These are phyloP conservation scores for Starmerella bacillaris DNA, from an alignment of 805 yeast species.

Conservation along the genomic window DNA sequence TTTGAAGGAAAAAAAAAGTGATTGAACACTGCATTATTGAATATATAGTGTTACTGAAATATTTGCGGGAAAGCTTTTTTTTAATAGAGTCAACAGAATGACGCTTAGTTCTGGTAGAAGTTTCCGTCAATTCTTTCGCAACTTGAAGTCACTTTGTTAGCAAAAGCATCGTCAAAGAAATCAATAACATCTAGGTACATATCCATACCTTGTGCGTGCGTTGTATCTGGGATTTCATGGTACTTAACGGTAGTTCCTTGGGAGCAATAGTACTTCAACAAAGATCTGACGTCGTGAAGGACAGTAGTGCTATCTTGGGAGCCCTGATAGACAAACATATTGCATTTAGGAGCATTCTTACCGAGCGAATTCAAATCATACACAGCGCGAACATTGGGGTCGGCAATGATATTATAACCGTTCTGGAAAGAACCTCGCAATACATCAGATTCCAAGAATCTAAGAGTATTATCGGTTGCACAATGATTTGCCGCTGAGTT, in stretches of 20 bases:
- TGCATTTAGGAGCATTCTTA: conserved; percentile 13
- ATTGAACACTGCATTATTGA: too few species aligned
- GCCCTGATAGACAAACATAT: conserved; percentile 18
- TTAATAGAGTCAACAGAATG: too few species aligned
- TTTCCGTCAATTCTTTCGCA: conserved; percentile 1
- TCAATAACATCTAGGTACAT: conserved; percentile 5
- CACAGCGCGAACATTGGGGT: conserved; percentile 8
- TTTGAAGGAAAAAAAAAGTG: too few species aligned
- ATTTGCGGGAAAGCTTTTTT: too few species aligned
- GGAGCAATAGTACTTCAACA: conserved; percentile 15
- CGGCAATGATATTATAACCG: conserved; percentile 11
- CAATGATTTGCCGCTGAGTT: conserved; percentile 11
- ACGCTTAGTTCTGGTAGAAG: background rate
- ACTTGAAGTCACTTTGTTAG: background rate
- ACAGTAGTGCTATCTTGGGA: conserved; percentile 16
- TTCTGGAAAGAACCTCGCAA: conserved; percentile 9
- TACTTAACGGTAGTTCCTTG: conserved; percentile 15
- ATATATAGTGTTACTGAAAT: too few species aligned
- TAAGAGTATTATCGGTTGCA: conserved; percentile 7
- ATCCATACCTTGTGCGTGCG: conserved; percentile 7
- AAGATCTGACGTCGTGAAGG: conserved; percentile 9
- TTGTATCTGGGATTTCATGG: conserved; percentile 8
- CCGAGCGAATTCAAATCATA: conserved; percentile 16
- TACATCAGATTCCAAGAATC: conserved; percentile 12
- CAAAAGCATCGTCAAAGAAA: conserved; percentile 6